Percentiles rank a stretch among this genome's conserved stretches.
Conservation (phyloP, 495 filamentous ascomycete species). For the Bacidia rubella region DNA sequence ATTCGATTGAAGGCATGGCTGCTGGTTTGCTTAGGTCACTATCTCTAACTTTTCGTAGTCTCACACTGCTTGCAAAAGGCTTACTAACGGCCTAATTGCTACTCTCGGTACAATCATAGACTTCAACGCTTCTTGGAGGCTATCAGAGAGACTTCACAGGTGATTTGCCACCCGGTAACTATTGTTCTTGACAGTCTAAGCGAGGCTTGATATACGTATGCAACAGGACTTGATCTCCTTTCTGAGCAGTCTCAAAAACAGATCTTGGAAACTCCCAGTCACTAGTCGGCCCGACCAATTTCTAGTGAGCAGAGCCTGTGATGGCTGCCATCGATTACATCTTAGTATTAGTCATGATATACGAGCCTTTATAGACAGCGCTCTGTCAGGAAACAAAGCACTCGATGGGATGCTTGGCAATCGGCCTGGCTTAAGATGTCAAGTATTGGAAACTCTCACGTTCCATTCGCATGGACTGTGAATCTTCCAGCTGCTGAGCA, state of each 20-base stretch:
- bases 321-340: not conserved
- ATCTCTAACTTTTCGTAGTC: not conserved
- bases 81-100: not conserved
- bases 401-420: not conserved
- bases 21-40: not conserved
- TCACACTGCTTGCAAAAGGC: not conserved
- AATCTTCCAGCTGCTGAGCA: not conserved
- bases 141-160: not conserved
- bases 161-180: not conserved
- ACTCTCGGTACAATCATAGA: not conserved
- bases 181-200: not conserved
- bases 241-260: not conserved
- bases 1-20: not conserved
- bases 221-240: not conserved
- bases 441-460: not conserved
- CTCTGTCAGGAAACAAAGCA: not conserved
- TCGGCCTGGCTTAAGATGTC: not conserved
- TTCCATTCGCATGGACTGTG: not conserved
- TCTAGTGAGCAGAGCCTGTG: not conserved
- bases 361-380: not conserved
- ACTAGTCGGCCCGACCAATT: not conserved
- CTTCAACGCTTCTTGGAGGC: not conserved
- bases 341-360: not conserved
- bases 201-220: not conserved
- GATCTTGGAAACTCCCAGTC: not conserved